Evolutionary conservation across 352 stramenopile genomes (phyloP).

Genomic region (Hyaloperonospora arabidopsidis): DNA sequence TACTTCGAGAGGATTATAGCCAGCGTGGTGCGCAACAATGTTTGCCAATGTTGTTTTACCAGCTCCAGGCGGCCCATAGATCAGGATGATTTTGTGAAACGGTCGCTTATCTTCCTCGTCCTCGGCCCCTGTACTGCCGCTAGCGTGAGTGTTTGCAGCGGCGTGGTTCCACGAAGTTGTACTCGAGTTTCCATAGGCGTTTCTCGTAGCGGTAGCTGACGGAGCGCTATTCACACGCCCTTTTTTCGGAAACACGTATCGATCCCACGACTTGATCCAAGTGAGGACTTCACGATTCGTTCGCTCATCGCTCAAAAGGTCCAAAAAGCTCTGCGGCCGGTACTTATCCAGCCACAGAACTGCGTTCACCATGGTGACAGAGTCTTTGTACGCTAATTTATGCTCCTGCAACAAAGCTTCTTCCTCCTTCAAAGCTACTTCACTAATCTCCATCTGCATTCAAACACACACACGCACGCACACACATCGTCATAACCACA

Average conservation of each 20-base stretch:
- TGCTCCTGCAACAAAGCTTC: slow-evolving; percentile 12
- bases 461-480: not conserved
- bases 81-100: slow-evolving; percentile 88
- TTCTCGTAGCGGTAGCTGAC: slow-evolving; percentile 11
- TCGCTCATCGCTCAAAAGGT: slow-evolving; percentile 93
- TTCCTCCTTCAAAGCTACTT: slow-evolving; percentile 34
- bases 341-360: slow-evolving; percentile 97
- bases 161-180: slow-evolving; percentile 15
- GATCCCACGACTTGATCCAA: slow-evolving; percentile 94
- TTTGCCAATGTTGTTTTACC: slow-evolving; percentile 97
- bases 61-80: slow-evolving; percentile 89
- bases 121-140: slow-evolving; percentile 9
- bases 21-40: slow-evolving; percentile 92
- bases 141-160: slow-evolving; percentile 4
- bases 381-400: not conserved
- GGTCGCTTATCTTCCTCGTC: slow-evolving; percentile 53
- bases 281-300: slow-evolving; percentile 94
- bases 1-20: slow-evolving; percentile 95
- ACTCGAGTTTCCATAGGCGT: slow-evolving; percentile 2
- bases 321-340: slow-evolving; percentile 87
- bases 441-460: slow-evolving; percentile 59
- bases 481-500: slow-evolving; percentile 1
- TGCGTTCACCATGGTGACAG: slow-evolving; percentile 10
- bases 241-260: slow-evolving; percentile 89
- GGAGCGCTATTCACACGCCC: slow-evolving; percentile 22